These are phyloP conservation scores for Rhodomyrtus psidioides DNA, from an alignment of 441 rosid species.

Conservation along the genomic window DNA sequence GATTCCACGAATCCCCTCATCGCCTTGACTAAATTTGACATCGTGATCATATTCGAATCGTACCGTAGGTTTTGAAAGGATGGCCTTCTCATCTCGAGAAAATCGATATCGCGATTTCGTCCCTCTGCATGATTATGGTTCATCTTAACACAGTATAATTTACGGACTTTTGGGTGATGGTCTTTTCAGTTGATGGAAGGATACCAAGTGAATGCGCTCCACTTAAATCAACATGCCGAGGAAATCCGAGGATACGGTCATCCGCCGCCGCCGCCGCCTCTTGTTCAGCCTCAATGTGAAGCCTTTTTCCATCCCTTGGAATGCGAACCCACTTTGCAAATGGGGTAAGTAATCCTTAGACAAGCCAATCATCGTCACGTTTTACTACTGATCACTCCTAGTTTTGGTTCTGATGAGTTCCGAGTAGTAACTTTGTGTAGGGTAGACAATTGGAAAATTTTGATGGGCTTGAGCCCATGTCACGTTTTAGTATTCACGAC, in stretches of 20 bases:
- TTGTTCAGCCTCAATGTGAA: slow-evolving; percentile 44
- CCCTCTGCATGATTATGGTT: background rate
- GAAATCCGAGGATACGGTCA: slow-evolving; percentile 40
- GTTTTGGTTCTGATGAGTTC: background rate
- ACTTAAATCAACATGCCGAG: slow-evolving; percentile 53
- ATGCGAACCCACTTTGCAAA: slow-evolving; percentile 88
- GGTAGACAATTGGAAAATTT: background rate
- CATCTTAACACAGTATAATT: background rate
- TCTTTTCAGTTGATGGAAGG: slow-evolving; percentile 76
- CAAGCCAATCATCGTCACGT: background rate
- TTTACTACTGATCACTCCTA: background rate
- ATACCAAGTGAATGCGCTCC: slow-evolving; percentile 61
- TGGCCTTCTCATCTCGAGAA: background rate
- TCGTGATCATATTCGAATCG: rapidly evolving
- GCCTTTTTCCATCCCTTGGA: slow-evolving; percentile 77
- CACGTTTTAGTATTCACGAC: background rate
- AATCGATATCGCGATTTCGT: background rate
- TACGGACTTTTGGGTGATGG: background rate
- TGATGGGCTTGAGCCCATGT: background rate
- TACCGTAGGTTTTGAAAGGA: background rate
- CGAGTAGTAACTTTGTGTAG: background rate
- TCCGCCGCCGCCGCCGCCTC: background rate
- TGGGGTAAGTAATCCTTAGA: slow-evolving; percentile 40
- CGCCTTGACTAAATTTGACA: background rate
- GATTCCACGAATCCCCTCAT: background rate